Evolutionary conservation across 2,329 filamentous ascomycete genomes (phyloP), one percentile per base, ranked within the genome.

Genomic region (Neofusicoccum ribis): DNA sequence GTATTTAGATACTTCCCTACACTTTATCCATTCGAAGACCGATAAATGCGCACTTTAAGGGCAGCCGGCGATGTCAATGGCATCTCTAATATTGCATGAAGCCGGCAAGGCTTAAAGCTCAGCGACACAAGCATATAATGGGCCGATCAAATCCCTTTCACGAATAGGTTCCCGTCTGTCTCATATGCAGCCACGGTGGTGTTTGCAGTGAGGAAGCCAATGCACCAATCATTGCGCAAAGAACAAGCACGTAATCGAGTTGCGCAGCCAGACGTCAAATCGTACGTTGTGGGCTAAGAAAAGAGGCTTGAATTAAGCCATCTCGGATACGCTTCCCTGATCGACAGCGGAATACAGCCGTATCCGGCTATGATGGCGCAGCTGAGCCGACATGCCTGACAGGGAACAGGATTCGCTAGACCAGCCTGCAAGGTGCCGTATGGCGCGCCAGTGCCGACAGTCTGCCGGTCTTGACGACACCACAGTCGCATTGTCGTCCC

Each of bases 331-430:
- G 52, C 36, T 56, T 56, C 37, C 36, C 52, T 43, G 54, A 59
- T 59, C 54, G 23, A 44, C 54, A 15, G 51, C 51, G 54, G 54
- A 59, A 39, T 39, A 36, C n/a, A 31, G 54, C 54, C 54, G 41
- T 34, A 59, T 59, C 20, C 23, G 54, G 54, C 17, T 14, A 59
- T 44, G 54, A 59, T 39, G 54, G 54, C 54, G 54, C 54, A 44
- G 54, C 39, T 34, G 54, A 43, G 20, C 36, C 37, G 52, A 41
- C 20, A 56, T 20, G 34, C 37, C 51, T 41, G 34, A 20, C 39
- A 39, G 31, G 39, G 52, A 34, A 12, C 41, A 20, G 52, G 39
- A 36, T 20, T 31, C 39, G 51, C 36, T n/a, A 11, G 39, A 11
- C 37, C 37, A 15, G 37, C 14, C 54, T 44, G 54, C 54, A 44